A percentile compares a stretch with the other conserved stretches of the same genome.
Conservation (phyloP, 176 grass and related monocot genomes). For the Zoysia pacifica region DNA sequence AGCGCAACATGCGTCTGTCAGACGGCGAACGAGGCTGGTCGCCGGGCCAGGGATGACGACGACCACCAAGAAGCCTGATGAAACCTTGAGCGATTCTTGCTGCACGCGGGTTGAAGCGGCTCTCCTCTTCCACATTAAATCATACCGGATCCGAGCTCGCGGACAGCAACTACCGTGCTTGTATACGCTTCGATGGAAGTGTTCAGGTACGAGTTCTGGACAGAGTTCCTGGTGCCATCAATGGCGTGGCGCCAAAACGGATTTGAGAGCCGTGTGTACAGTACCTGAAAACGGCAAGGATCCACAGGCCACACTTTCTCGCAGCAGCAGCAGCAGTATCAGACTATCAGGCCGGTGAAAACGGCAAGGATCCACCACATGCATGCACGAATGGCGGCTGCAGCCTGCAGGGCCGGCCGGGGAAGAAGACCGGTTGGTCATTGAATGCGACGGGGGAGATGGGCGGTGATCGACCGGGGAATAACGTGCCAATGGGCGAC, state of each 20-base stretch:
- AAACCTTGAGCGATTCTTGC: neutral
- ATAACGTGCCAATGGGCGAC: neutral
- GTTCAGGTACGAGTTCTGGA: neutral
- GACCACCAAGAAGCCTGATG: neutral
- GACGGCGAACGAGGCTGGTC: neutral
- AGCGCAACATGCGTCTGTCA: constrained; percentile 38
- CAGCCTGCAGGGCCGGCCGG: neutral
- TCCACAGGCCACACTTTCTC: no score
- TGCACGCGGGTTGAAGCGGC: constrained; percentile 8
- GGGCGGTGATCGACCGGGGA: neutral
- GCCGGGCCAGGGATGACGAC: neutral
- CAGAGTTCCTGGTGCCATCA: neutral
- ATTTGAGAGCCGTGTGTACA: neutral
- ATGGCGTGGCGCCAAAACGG: constrained; percentile 31
- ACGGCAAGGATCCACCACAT: constrained; percentile 29
- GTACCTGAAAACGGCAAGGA: no score
- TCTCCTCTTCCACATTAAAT: constrained; percentile 3
- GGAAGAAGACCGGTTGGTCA: neutral
- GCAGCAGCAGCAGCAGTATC: neutral
- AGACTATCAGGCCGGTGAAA: neutral
- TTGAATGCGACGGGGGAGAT: neutral
- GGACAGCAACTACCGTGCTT: constrained; percentile 3
- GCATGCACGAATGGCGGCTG: neutral
- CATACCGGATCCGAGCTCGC: neutral
- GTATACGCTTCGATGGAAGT: neutral